Base-by-base conservation (phyloP, 108 stramenopile species). In the Cylindrotheca closterium region DNA sequence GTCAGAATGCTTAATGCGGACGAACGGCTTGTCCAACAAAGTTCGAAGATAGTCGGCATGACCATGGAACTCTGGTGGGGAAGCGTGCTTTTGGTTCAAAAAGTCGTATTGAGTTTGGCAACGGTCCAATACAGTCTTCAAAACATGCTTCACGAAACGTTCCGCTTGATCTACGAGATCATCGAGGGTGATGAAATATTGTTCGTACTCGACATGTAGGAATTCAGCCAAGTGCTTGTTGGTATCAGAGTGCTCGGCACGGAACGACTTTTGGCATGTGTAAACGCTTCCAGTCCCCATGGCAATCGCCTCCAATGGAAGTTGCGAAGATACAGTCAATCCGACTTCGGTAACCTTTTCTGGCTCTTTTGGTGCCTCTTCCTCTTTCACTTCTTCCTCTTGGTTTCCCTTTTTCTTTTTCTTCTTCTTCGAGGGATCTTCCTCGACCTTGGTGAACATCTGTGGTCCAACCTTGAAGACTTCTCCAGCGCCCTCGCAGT, bases 401-500 rank as follows among this genome's bases (percentile, higher is more conserved):
- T 60, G 31, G 49, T 47, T 61, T 24, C 47, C 30, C 26, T 48
- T 61, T 26, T 47, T 27, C 27, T 60, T 30, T 22, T 45, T 56
- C 30, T 34, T 55, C 4, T 37, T 56, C 23, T 22, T 42, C 2
- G 22, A 2, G 4, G 24, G 25, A 2, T 33, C 33, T 25, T 7
- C 55, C 21, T 54, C 64, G 8, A 63, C 75, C 27, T 67, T 78
- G 51, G 81, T 53, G 66, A 86, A 86, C 79, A 86, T 79, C 56
- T 74, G 77, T 0, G 85, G 85, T 1, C 66, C 71, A 26, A 97
- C 87, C 23, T 69, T 65, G 71, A 97, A 96, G 51, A 84, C 84
- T 77, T 97, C 96, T 0, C 96, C 96, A 4, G 96, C 96, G 10
- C 96, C 96, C 81, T 97, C 96, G 73, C 95, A 96, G 78, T 97